A percentile compares a stretch with the other conserved stretches of the same genome.
Evolutionary conservation across 495 filamentous ascomycete genomes (phyloP).

Genomic region (Neurospora terricola): DNA sequence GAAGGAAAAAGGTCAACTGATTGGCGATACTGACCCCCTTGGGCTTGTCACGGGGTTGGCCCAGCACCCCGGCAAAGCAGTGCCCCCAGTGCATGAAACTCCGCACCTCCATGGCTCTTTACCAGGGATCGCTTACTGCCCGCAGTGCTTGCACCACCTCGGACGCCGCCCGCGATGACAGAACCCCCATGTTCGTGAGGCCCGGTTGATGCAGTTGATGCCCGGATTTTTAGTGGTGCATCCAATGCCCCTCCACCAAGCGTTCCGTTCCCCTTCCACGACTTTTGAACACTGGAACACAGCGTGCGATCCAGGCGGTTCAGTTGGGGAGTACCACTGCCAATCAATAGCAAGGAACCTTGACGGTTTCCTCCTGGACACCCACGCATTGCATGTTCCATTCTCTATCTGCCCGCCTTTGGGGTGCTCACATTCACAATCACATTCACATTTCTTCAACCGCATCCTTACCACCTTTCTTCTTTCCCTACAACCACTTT

Average conservation of each 20-base stretch:
- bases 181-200: neutral
- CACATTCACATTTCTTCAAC: neutral
- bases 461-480: neutral
- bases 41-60: conserved; percentile 18
- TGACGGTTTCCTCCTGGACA: neutral
- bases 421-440: neutral
- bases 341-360: neutral
- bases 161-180: neutral
- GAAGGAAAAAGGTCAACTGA: conserved; percentile 12
- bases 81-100: neutral
- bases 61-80: neutral
- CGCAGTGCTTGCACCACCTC: neutral
- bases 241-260: neutral
- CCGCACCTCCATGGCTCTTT: neutral
- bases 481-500: neutral
- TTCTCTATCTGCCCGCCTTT: neutral
- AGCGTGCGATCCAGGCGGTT: neutral
- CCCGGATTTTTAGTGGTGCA: neutral
- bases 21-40: conserved; percentile 14
- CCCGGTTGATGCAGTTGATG: neutral
- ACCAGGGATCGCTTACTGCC: neutral
- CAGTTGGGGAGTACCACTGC: neutral
- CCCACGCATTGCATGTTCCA: neutral
- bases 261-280: neutral
- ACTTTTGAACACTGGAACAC: neutral